Base-by-base conservation (phyloP, 2,329 filamentous ascomycete genomes). In the Penicillium sclerotiorum region DNA sequence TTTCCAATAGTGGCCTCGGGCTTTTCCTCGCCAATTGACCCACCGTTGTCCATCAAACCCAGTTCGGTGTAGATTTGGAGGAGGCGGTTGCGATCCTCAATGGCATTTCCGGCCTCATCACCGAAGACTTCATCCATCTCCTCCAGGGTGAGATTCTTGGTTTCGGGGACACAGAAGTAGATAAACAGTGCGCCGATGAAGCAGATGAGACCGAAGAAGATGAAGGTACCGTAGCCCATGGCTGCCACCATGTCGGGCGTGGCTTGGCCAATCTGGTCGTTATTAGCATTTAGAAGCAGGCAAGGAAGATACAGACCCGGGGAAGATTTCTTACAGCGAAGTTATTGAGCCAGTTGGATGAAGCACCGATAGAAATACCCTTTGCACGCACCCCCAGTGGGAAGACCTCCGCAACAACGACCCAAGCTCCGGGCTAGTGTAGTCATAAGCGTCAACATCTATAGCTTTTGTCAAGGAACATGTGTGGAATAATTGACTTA, bases 151-250 rank as follows among this genome's bases (percentile, higher is more conserved):
- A 4, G 74, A 64, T 57, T 40, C 11, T 80, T 81, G 0, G 78
- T 81, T 59, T 82, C 79, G 0, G 79, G 79, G 0, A 81, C 77
- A 9, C 73, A 66, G 59, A 76, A 76, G 63, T 65, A 78, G 43
- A 81, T 73, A 54, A 80, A 82, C 0, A 69, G 77, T 0, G 83
- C 84, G 3, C 85, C 86, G 0, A 85, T 55, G 47, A 80, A 82
- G 0, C 83, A 88, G 13, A 90, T 57, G 0, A 85, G 48, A 0
- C 86, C 86, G 50, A 90, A 90, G 12, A 90, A 72, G 47, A 90
- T 82, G 52, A 88, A 90, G 0, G 87, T 89, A 12, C 87, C 87
- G 53, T 88, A 90, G n/a, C n/a, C n/a, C n/a, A n/a, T n/a, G n/a
- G n/a, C n/a, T n/a, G n/a, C n/a, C n/a, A n/a, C n/a, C n/a, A n/a